Percentiles rank a stretch among this genome's conserved stretches.
Evolutionary conservation across 2,329 filamentous ascomycete species (phyloP).

Genomic region (Atkinsonella hypoxylon): DNA sequence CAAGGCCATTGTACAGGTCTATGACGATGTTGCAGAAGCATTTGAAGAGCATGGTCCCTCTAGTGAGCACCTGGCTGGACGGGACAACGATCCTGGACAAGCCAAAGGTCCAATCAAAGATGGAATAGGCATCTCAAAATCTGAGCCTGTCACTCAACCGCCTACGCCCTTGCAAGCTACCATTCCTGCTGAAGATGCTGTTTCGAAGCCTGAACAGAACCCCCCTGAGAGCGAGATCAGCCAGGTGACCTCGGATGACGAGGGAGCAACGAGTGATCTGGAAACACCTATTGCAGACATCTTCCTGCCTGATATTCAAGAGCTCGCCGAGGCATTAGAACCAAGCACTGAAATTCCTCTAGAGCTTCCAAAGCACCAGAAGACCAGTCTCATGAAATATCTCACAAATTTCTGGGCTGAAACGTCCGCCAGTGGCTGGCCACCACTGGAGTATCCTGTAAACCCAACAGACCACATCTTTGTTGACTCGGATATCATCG

Average conservation of each 20-base stretch:
- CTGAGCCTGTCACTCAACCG: slow-evolving; percentile 11
- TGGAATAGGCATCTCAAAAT: slow-evolving; percentile 10
- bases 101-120: slow-evolving; percentile 12
- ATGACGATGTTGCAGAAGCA: slow-evolving; percentile 85
- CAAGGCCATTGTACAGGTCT: slow-evolving; percentile 93
- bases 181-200: slow-evolving; percentile 13
- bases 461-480: slow-evolving; percentile 87
- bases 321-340: slow-evolving; percentile 51
- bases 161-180: slow-evolving; percentile 13
- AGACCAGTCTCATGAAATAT: slow-evolving; percentile 87
- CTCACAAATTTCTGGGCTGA: slow-evolving; percentile 98
- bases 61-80: slow-evolving; percentile 27
- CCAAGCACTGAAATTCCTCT: slow-evolving; percentile 48
- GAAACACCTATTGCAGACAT: slow-evolving; percentile 61
- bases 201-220: slow-evolving; percentile 17
- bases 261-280: slow-evolving; percentile 56
- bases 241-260: slow-evolving; percentile 55
- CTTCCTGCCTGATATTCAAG: slow-evolving; percentile 49
- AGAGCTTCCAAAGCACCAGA: slow-evolving; percentile 84
- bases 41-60: slow-evolving; percentile 66
- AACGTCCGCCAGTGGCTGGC: slow-evolving; percentile 89
- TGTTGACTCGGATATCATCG: slow-evolving; percentile 91
- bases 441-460: slow-evolving; percentile 82
- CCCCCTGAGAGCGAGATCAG: slow-evolving; percentile 19
- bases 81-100: slow-evolving; percentile 8